Evolutionary conservation across 345 rosid species (phyloP), one percentile per base, ranked within the genome.

Genomic region (Boechera divaricarpa): DNA sequence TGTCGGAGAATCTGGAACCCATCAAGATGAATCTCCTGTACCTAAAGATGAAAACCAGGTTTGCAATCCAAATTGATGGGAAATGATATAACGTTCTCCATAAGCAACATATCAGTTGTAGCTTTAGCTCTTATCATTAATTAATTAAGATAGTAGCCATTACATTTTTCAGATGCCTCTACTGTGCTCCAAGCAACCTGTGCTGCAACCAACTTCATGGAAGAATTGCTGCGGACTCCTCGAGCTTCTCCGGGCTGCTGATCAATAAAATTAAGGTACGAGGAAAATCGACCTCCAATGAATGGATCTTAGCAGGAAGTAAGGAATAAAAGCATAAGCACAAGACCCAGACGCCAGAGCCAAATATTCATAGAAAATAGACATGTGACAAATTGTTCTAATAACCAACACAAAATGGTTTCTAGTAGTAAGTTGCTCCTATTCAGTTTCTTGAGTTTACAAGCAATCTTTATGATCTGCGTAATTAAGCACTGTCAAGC

Each of bases 211-310:
- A 70, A 75, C 91, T 63, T 86, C 92, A 0, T 93, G 97, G 93
- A 88, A 67, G 77, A 86, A 85, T 72, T 93, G 97, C 69, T 93
- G 97, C 35, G 97, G 97, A 63, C 85, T 88, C 57, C 77, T 93
- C 45, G 82, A 86, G 26, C 85, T 84, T 77, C 85, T 93, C 55
- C 55, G 85, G 11, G 38, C 60, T 44, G 52, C 74, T 32, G 26
- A 67, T 32, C 74, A 58, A 58, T 67, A 31, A 12, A 13, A 11
- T 1, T 16, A 28, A 67, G 38, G 57, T 12, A 64, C 29, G 4
- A 54, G 15, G 2, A 47, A 38, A 10, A 38, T 15, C 4, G 7
- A 41, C 26, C 15, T 9, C 18, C 44, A 32, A 42, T 24, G 58
- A 44, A 16, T 44, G 4, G 35, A 18, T 64, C 36, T 65, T 55